Percentiles rank a stretch among this genome's conserved stretches.
Conservation (phyloP, 176 grass and related monocot genomes). For the Paspalum notatum region DNA sequence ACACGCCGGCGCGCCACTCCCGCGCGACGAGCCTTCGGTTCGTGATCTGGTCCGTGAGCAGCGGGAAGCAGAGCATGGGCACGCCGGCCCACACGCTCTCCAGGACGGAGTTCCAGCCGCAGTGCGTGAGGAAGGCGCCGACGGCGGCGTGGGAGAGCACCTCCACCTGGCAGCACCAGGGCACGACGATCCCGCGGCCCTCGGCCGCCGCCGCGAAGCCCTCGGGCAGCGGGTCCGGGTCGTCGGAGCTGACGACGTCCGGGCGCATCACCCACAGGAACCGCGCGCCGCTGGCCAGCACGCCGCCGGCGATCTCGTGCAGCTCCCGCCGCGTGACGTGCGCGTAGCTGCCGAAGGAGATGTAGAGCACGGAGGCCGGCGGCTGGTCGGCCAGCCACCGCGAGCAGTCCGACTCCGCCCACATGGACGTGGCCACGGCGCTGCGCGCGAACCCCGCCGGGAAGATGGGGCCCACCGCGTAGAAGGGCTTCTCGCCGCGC, state of each 20-base stretch:
- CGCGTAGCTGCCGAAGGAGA: slow-evolving; percentile 80
- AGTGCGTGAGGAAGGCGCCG: slow-evolving; percentile 70
- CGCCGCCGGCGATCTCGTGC: slow-evolving; percentile 57
- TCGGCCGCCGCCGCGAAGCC: slow-evolving; percentile 40
- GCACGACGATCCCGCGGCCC: slow-evolving; percentile 56
- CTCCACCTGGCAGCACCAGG: slow-evolving; percentile 76
- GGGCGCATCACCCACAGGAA: slow-evolving; percentile 77
- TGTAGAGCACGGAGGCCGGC: slow-evolving; percentile 60
- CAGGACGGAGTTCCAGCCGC: slow-evolving; percentile 81
- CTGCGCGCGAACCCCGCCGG: slow-evolving; percentile 56
- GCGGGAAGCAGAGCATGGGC: slow-evolving; percentile 78
- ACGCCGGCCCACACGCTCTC: slow-evolving; percentile 69
- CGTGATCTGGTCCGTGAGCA: slow-evolving; percentile 69
- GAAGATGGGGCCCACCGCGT: slow-evolving; percentile 76
- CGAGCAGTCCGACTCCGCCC: slow-evolving; percentile 67
- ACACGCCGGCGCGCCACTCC: slow-evolving; percentile 59
- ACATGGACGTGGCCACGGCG: slow-evolving; percentile 65
- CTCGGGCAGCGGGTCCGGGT: slow-evolving; percentile 53
- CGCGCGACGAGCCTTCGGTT: slow-evolving; percentile 55
- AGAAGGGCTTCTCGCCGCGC: slow-evolving; percentile 58
- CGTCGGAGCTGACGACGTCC: slow-evolving; percentile 68
- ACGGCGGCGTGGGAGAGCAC: slow-evolving; percentile 59
- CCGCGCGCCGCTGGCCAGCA: slow-evolving; percentile 55
- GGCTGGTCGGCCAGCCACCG: slow-evolving; percentile 58
- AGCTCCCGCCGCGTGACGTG: slow-evolving; percentile 56